Evolutionary conservation across 768 basidiomycete species (phyloP).

Genomic region (Lactarius psammicola): DNA sequence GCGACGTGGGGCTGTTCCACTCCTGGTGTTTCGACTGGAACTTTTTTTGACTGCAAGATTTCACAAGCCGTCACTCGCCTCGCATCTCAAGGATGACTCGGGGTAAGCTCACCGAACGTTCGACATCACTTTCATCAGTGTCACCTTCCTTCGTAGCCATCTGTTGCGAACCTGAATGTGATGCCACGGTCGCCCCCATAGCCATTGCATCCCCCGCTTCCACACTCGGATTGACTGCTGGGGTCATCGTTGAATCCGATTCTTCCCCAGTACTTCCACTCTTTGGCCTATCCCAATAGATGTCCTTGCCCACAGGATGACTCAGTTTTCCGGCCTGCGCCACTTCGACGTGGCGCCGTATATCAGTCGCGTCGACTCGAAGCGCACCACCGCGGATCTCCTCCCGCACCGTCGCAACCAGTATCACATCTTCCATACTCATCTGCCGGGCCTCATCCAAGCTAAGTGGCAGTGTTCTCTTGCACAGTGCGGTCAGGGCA

Average conservation of each 20-base stretch:
- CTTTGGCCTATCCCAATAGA: not conserved
- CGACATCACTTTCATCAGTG: not conserved
- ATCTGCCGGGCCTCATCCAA: constrained; percentile 15
- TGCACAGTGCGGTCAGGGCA: constrained; percentile 16
- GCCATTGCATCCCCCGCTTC: not conserved
- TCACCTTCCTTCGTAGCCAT: not conserved
- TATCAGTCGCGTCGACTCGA: not conserved
- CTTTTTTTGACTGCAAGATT: not conserved
- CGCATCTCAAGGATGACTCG: too few species aligned
- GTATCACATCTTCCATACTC: constrained; percentile 17
- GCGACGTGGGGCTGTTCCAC: not conserved
- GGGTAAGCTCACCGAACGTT: not conserved
- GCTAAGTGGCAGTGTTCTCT: constrained; percentile 1
- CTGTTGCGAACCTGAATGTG: not conserved
- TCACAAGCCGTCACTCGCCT: not conserved
- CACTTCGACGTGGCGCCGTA: not conserved
- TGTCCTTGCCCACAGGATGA: too few species aligned
- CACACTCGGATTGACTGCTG: not conserved
- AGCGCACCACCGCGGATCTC: constrained; percentile 7
- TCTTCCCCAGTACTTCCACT: too few species aligned
- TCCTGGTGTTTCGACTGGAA: not conserved
- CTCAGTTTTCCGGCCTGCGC: not conserved
- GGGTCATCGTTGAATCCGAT: not conserved
- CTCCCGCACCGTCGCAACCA: constrained; percentile 20
- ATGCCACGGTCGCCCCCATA: not conserved